These are phyloP conservation scores for Microsporum audouinii DNA, from an alignment of 2,329 filamentous ascomycete genomes.

Conservation along the genomic window DNA sequence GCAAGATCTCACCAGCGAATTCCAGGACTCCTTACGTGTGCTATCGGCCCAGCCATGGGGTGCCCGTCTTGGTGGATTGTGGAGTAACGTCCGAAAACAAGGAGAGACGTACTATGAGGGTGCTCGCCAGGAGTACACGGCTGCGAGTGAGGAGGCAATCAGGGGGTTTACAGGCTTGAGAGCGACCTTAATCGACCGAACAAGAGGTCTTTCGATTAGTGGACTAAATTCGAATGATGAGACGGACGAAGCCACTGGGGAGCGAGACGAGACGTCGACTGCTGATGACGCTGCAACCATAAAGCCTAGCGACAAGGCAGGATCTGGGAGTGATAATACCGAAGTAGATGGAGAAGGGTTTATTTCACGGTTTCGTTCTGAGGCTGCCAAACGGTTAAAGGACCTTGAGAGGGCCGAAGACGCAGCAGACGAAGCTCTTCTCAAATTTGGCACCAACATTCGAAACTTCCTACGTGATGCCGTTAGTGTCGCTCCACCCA, in stretches of 20 bases:
- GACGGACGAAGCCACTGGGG: slow-evolving; percentile 16
- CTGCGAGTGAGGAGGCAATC: slow-evolving; percentile 67
- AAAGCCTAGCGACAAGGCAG: slow-evolving; percentile 19
- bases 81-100: slow-evolving; percentile 89
- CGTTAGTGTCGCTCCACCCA: slow-evolving; percentile 71
- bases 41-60: slow-evolving; percentile 90
- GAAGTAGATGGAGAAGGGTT: slow-evolving; percentile 46
- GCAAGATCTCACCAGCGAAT: slow-evolving; percentile 63
- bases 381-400: slow-evolving; percentile 72
- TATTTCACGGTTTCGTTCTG: slow-evolving; percentile 61
- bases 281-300: slow-evolving; percentile 8
- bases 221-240: slow-evolving; percentile 20
- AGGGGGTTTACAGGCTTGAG: slow-evolving; percentile 65
- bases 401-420: slow-evolving; percentile 89
- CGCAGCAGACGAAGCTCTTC: slow-evolving; percentile 84
- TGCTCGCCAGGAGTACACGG: slow-evolving; percentile 66
- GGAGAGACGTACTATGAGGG: slow-evolving; percentile 81
- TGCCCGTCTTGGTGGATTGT: slow-evolving; percentile 71
- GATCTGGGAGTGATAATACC: slow-evolving; percentile 20
- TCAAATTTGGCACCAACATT: slow-evolving; percentile 83
- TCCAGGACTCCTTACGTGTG: slow-evolving; percentile 91
- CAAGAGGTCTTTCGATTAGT: slow-evolving; percentile 59
- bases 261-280: slow-evolving; percentile 21
- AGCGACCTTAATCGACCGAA: slow-evolving; percentile 58
- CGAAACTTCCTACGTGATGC: slow-evolving; percentile 83